Conservation (phyloP, 331 rosid species). For the Spiraea crenata region DNA sequence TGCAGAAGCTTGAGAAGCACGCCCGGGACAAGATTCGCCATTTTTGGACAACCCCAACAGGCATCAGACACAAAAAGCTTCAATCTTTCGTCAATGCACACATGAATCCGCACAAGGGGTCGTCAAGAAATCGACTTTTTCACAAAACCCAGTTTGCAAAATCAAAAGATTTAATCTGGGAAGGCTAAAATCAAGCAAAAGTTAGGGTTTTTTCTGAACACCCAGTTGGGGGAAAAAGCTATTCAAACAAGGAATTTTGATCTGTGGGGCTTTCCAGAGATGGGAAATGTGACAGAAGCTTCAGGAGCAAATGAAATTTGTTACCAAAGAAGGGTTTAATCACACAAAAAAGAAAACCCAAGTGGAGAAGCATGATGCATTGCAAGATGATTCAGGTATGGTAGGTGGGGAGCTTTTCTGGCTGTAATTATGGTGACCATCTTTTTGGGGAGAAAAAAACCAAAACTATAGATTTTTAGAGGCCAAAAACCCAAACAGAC, state of each 20-base stretch:
- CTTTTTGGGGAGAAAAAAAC: background rate
- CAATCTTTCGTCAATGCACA: constrained; percentile 8
- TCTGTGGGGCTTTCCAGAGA: constrained; percentile 21
- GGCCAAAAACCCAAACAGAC: constrained; percentile 9
- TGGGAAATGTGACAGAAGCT: constrained; percentile 20
- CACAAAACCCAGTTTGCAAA: constrained; percentile 6
- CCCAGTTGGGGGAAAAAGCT: constrained; percentile 20
- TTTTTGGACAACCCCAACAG: constrained; percentile 47
- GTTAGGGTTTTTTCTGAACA: background rate
- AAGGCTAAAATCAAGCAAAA: background rate
- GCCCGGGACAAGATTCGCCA: constrained; percentile 96
- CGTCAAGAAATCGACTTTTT: background rate
- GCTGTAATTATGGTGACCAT: constrained; percentile 9
- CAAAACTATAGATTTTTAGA: background rate
- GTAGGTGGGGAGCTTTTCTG: constrained; percentile 20
- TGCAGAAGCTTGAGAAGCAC: constrained; percentile 80
- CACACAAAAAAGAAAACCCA: constrained; percentile 13
- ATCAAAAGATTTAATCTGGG: background rate
- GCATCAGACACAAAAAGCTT: constrained; percentile 48
- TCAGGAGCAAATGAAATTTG: constrained; percentile 18
- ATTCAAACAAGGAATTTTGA: constrained; percentile 27
- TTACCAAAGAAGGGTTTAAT: constrained; percentile 19
- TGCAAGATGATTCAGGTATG: constrained; percentile 33
- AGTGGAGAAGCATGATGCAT: constrained; percentile 12
- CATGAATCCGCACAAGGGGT: constrained; percentile 4